Base-by-base conservation (phyloP, 768 basidiomycete species). In the Hebeloma cylindrosporum region DNA sequence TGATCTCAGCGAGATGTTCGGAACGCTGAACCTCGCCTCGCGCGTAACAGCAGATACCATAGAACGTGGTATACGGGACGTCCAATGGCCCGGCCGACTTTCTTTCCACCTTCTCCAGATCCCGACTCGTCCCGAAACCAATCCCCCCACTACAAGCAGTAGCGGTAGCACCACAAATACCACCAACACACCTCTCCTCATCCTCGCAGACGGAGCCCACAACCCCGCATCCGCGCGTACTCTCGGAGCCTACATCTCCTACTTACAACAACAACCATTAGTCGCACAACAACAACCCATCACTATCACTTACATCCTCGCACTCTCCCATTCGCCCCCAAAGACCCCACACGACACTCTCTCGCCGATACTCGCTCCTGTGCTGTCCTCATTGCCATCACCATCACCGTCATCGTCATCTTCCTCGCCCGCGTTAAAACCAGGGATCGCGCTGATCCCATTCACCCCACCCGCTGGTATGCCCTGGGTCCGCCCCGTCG, bases 121-220 rank as follows among this genome's bases (percentile, higher is more conserved):
- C n/a, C 42, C 51, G 8, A 26, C 35, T n/a, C n/a, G n/a, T n/a
- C 25, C 45, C 11, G 18, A 32, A 9, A 13, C 25, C 16, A 28
- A 10, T 17, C 9, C 8, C 43, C 17, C 43, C 29, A 42, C 23
- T 17, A 14, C 36, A 49, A n/a, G n/a, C n/a, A n/a, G n/a, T n/a
- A n/a, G n/a, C n/a, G n/a, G n/a, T n/a, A n/a, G n/a, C n/a, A n/a
- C n/a, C n/a, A n/a, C n/a, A n/a, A n/a, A n/a, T n/a, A n/a, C n/a
- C n/a, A n/a, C n/a, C n/a, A n/a, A n/a, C n/a, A n/a, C n/a, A n/a
- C n/a, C n/a, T 5, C 50, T 66, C 8, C 51, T 76, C 6, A 65
- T 94, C 9, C 75, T 98, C 8, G 86, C 85, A 4, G 96, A 99
- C 58, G 96, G 96, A 3, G 95, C 96, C 0, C 96, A 98, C 63